Evolutionary conservation across 768 basidiomycete species (phyloP).

Genomic region (Russula olivacea): DNA sequence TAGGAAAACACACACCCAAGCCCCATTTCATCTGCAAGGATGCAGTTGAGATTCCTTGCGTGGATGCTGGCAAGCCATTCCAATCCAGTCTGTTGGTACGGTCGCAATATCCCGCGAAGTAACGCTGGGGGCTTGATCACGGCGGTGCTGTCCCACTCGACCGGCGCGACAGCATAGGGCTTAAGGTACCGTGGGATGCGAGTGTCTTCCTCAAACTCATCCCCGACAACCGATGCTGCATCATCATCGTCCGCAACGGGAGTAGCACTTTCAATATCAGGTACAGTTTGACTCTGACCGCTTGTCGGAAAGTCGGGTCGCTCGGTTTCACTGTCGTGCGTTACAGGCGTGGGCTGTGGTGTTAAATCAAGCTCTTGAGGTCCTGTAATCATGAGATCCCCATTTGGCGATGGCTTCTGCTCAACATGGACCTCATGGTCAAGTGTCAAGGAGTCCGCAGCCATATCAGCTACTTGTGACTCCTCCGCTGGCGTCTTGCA

Average conservation of each 20-base stretch:
- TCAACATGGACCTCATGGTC: background rate
- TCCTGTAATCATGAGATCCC: background rate
- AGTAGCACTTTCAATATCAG: conserved; percentile 23
- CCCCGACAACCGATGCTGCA: conserved; percentile 33
- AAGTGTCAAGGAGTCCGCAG: background rate
- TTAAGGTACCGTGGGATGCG: conserved; percentile 45
- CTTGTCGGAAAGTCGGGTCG: background rate
- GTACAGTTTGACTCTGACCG: background rate
- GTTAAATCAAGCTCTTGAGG: background rate
- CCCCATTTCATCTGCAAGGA: conserved; percentile 92
- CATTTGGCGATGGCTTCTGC: background rate
- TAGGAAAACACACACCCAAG: conserved; percentile 57
- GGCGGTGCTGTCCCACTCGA: conserved; percentile 56
- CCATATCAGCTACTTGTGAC: background rate
- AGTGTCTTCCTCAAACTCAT: conserved; percentile 37
- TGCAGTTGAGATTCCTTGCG: conserved; percentile 72
- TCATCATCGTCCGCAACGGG: conserved; percentile 31
- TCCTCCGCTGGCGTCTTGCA: background rate
- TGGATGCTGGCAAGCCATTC: conserved; percentile 94
- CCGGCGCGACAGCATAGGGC: conserved; percentile 64
- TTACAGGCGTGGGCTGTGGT: background rate
- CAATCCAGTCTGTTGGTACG: conserved; percentile 88
- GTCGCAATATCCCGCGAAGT: conserved; percentile 80
- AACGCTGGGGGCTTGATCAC: conserved; percentile 63
- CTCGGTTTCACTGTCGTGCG: conserved; percentile 5